These are phyloP conservation scores for Brassica hybrid DNA, from an alignment of 441 rosid genomes.

Conservation along the genomic window DNA sequence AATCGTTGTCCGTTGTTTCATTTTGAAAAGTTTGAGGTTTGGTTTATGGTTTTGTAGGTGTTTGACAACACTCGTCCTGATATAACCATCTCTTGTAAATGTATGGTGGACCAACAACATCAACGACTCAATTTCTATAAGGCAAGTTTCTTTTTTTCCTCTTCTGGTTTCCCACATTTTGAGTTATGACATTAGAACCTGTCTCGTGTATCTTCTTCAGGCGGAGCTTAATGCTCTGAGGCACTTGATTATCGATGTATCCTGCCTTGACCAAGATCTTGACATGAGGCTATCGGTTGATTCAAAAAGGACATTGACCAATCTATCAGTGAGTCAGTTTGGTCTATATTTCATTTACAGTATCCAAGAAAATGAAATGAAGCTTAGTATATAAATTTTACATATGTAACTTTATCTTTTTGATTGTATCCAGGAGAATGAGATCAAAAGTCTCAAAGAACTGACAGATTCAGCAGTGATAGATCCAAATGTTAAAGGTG, in stretches of 20 bases:
- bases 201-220: conserved; percentile 39
- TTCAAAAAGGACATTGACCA: conserved; percentile 49
- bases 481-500: conserved; percentile 68
- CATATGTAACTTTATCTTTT: no score
- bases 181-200: neutral
- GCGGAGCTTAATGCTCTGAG: conserved; percentile 57
- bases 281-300: conserved; percentile 64
- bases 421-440: conserved; percentile 55
- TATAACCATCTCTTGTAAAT: conserved; percentile 59
- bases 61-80: conserved; percentile 50
- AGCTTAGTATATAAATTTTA: no score
- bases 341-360: neutral
- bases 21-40: neutral
- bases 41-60: conserved; percentile 46
- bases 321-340: conserved; percentile 54
- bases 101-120: conserved; percentile 45
- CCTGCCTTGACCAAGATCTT: conserved; percentile 63
- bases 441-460: conserved; percentile 47
- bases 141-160: conserved; percentile 39
- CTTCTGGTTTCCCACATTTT: neutral
- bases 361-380: neutral
- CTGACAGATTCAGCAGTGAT: conserved; percentile 57
- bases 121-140: conserved; percentile 49
- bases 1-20: neutral
- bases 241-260: conserved; percentile 54